phyloP scores from a whole-genome alignment of 352 stramenopile species.

The Pythium monospermum region DNA sequence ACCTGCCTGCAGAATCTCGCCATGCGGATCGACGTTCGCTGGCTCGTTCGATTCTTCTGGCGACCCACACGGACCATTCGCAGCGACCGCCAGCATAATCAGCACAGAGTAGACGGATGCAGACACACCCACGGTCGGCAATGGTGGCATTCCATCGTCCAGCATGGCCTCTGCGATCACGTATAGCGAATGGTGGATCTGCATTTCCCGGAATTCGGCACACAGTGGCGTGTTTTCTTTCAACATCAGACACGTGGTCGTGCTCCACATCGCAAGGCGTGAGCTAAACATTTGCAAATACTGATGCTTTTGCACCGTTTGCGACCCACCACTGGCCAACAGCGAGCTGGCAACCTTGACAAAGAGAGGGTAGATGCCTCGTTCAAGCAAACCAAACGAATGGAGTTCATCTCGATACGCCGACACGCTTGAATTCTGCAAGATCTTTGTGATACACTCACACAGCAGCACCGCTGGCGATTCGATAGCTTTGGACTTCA shows the following conservation, averaged over 20 bases:
- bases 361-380: constrained; percentile 49
- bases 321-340: constrained; percentile 4
- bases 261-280: constrained; percentile 37
- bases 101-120: no score
- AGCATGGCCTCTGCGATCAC: constrained; percentile 40
- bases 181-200: constrained; percentile 56
- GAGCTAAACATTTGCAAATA: constrained; percentile 29
- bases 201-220: constrained; percentile 48
- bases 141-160: no score
- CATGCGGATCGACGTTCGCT: constrained; percentile 4
- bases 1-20: constrained; percentile 30
- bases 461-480: constrained; percentile 26
- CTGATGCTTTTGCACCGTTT: constrained; percentile 6
- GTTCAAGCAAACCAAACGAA: constrained; percentile 55
- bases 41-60: constrained; percentile 12
- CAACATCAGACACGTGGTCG: constrained; percentile 45
- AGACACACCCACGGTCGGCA: no score
- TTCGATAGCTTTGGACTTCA: constrained; percentile 3
- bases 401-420: constrained; percentile 48
- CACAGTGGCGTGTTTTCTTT: constrained; percentile 34
- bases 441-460: constrained; percentile 57
- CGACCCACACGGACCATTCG: no score
- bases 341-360: constrained; percentile 44
- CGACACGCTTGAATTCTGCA: constrained; percentile 30
- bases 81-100: no score